phyloP scores from a whole-genome alignment of 208 protist genomes.

The Acanthamoeba sp. region DNA sequence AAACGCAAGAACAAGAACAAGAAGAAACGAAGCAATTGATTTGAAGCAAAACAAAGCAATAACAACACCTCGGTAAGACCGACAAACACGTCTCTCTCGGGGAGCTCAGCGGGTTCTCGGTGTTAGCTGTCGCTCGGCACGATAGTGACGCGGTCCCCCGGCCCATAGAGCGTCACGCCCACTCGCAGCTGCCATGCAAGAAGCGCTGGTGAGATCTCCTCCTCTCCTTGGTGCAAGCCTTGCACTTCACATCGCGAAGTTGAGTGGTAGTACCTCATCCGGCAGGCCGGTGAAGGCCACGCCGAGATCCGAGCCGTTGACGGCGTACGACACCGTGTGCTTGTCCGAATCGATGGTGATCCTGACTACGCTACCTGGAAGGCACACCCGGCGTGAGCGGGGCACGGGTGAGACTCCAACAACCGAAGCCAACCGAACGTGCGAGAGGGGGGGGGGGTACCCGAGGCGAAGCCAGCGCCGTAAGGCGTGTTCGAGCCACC shows the following conservation, averaged over 20 bases:
- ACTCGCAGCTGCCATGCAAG: neutral
- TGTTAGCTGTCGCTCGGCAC: neutral
- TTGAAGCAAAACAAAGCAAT: too few species aligned
- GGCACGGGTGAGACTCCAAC: too few species aligned
- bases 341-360: neutral
- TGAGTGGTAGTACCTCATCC: neutral
- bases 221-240: too few species aligned
- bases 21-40: too few species aligned
- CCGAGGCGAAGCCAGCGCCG: neutral
- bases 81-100: too few species aligned
- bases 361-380: neutral
- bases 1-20: too few species aligned
- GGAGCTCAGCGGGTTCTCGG: too few species aligned
- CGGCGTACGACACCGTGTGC: neutral
- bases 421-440: too few species aligned
- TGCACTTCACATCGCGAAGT: too few species aligned
- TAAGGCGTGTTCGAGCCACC: neutral
- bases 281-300: neutral
- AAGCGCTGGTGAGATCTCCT: too few species aligned
- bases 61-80: too few species aligned
- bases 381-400: too few species aligned
- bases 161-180: constrained; percentile 7
- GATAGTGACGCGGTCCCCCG: constrained; percentile 13
- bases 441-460: neutral
- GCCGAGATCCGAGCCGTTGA: neutral